Percentiles rank a stretch among this genome's conserved stretches.
phyloP scores from a whole-genome alignment of 2,329 filamentous ascomycete genomes.

The Diplodia mutila region DNA sequence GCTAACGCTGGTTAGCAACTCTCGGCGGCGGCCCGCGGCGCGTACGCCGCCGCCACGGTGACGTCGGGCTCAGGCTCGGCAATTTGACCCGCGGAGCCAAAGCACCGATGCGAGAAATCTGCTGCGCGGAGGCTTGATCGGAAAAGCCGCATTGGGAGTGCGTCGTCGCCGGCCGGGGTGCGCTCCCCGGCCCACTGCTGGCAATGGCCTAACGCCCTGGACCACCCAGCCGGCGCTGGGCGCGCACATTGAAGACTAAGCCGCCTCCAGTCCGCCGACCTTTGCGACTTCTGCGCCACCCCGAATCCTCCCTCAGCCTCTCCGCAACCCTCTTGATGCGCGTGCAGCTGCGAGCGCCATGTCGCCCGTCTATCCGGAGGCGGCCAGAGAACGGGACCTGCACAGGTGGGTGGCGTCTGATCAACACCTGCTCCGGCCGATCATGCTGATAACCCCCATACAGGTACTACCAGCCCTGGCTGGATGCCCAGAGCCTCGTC shows the following conservation, averaged over 20 bases:
- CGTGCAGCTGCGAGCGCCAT: not conserved
- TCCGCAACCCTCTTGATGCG: not conserved
- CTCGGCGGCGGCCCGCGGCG: slow-evolving; percentile 1
- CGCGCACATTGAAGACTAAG: not conserved
- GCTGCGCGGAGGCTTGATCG: not conserved
- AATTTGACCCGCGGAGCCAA: not conserved
- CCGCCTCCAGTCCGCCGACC: not conserved
- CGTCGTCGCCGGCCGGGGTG: not conserved
- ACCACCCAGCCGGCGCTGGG: not conserved
- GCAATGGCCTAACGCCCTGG: not conserved
- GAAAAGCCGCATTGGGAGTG: not conserved
- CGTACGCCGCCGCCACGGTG: not conserved
- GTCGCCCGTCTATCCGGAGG: slow-evolving; percentile 25
- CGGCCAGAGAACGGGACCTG: slow-evolving; percentile 27
- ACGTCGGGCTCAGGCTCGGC: slow-evolving; percentile 1
- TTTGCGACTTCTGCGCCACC: not conserved
- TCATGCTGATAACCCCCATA: slow-evolving; percentile 8
- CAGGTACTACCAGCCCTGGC: slow-evolving; percentile 43
- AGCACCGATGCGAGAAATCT: slow-evolving; percentile 9
- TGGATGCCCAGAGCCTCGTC: slow-evolving; percentile 40
- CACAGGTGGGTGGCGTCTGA: slow-evolving; percentile 21
- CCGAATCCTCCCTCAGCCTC: not conserved
- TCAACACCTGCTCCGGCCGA: slow-evolving; percentile 3
- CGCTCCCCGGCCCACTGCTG: not conserved
- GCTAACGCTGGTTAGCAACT: not conserved